These are phyloP conservation scores for Diplodia mutila DNA, from an alignment of 2,329 filamentous ascomycete species.

Conservation along the genomic window DNA sequence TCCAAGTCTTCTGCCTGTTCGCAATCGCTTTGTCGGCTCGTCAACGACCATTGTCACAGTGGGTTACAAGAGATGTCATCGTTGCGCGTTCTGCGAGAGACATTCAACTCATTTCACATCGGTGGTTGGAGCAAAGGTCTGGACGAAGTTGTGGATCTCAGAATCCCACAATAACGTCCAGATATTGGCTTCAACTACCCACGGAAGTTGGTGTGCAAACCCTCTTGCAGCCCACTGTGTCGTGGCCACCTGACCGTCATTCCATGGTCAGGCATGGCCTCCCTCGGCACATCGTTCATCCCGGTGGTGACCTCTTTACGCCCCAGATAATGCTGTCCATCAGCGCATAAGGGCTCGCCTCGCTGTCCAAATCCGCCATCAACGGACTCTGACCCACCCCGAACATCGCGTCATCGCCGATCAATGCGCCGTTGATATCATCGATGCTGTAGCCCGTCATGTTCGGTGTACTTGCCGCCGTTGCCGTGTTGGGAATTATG, in stretches of 20 bases:
- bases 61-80: neutral
- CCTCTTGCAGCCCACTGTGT: neutral
- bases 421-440: conserved; percentile 42
- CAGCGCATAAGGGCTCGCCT: conserved; percentile 52
- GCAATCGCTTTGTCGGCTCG: neutral
- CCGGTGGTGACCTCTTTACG: conserved; percentile 24
- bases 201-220: neutral
- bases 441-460: conserved; percentile 39
- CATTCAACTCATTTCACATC: neutral
- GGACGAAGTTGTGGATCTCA: neutral
- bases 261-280: neutral
- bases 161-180: neutral
- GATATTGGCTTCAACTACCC: neutral
- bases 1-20: neutral
- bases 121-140: neutral
- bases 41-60: neutral
- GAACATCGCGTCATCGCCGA: conserved; percentile 37
- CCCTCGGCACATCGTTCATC: neutral
- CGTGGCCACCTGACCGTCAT: neutral
- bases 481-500: conserved; percentile 30
- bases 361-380: conserved; percentile 42
- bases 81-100: neutral
- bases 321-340: conserved; percentile 55
- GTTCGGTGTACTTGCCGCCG: conserved; percentile 27
- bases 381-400: conserved; percentile 40